Conservation (phyloP, 2,329 filamentous ascomycete species). For the Neofusicoccum parvum region DNA sequence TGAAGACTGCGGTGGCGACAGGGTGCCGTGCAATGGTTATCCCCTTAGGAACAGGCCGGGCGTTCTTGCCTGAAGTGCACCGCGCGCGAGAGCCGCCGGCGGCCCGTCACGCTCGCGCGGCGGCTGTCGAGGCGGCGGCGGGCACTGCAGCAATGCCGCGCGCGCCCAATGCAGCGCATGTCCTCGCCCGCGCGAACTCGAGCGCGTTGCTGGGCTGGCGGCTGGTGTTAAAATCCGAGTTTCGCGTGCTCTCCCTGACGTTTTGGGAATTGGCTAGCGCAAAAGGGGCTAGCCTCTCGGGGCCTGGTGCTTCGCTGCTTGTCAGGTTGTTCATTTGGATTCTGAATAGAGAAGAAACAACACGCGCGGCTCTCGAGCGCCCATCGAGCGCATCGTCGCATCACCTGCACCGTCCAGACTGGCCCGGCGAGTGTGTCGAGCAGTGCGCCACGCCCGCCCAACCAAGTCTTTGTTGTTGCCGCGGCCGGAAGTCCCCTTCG, state of each 20-base stretch:
- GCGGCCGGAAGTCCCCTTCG: slow-evolving; percentile 10
- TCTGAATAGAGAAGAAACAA: slow-evolving; percentile 18
- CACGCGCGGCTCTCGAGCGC: not conserved
- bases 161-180: not conserved
- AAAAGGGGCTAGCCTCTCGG: slow-evolving; percentile 9
- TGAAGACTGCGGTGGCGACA: slow-evolving; percentile 14
- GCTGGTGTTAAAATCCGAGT: slow-evolving; percentile 10
- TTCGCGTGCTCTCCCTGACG: slow-evolving; percentile 16
- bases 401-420: not conserved
- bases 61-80: not conserved
- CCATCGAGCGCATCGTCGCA: slow-evolving; percentile 16
- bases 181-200: no score
- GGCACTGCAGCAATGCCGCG: not conserved
- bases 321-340: slow-evolving; percentile 14
- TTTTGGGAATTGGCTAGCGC: slow-evolving; percentile 18
- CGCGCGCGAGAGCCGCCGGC: not conserved
- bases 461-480: slow-evolving; percentile 3
- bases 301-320: slow-evolving; percentile 12
- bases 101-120: not conserved
- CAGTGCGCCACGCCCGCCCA: not conserved
- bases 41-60: slow-evolving; percentile 11
- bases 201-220: not conserved
- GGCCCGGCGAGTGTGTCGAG: not conserved
- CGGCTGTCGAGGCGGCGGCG: not conserved
- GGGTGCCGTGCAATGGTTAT: slow-evolving; percentile 12